Evolutionary conservation across 2,329 filamentous ascomycete genomes (phyloP).

Genomic region (Ophioceras dolichostomum): DNA sequence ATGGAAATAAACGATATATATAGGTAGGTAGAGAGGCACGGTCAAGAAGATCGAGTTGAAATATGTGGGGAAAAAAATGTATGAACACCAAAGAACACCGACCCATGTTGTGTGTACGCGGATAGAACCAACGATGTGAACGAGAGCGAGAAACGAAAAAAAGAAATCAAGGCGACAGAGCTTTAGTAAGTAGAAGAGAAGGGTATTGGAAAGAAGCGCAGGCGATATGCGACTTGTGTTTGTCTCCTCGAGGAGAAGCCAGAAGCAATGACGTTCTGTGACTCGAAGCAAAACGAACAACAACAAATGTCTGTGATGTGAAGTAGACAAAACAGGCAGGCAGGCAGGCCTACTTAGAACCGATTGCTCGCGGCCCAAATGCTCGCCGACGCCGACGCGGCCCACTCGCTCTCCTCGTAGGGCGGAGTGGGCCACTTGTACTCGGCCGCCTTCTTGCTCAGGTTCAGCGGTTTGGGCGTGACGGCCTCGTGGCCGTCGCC

Average conservation of each 20-base stretch:
- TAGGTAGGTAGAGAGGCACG: too few species aligned
- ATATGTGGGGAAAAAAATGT: conserved; percentile 5
- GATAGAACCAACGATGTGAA: conserved; percentile 1
- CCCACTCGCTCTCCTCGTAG: conserved; percentile 91
- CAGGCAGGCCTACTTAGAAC: too few species aligned
- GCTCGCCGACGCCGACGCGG: conserved; percentile 66
- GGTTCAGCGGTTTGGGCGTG: conserved; percentile 59
- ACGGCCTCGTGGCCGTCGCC: conserved; percentile 49
- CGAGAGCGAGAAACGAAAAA: neutral
- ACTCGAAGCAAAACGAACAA: too few species aligned
- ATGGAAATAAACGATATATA: too few species aligned
- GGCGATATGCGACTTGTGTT: conserved; percentile 5
- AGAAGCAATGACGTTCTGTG: too few species aligned
- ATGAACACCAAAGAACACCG: conserved; percentile 3
- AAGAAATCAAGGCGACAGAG: too few species aligned
- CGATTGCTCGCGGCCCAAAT: conserved; percentile 63
- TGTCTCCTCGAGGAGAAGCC: too few species aligned
- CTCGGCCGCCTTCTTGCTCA: conserved; percentile 43
- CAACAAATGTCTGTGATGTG: too few species aligned
- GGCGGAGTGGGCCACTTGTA: conserved; percentile 91
- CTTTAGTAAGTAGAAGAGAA: too few species aligned
- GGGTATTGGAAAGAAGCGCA: conserved; percentile 3
- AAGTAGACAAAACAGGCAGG: too few species aligned
- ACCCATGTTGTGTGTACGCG: conserved; percentile 2
- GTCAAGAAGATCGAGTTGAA: too few species aligned